Evolutionary conservation across 768 basidiomycete species (phyloP), one percentile per base, ranked within the genome.

Genomic region (Hericium coralloides): DNA sequence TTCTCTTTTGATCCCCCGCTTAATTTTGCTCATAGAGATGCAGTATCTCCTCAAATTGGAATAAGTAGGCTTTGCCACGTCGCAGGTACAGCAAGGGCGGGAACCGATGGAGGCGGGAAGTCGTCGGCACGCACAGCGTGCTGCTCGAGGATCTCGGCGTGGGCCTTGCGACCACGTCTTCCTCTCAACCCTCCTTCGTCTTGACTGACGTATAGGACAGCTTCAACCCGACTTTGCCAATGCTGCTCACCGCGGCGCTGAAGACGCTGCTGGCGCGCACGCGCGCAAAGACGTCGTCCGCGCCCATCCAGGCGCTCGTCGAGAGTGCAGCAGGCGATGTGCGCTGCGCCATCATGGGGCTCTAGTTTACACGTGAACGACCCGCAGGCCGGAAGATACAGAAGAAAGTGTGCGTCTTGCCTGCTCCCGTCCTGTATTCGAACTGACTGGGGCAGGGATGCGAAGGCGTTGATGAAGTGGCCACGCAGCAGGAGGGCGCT

Each of bases 151-250:
- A 83, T 12, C 67, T 90, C 23, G 70, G 76, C n/a, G 81, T 85
- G 5, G 84, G 86, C 1, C 89, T 81, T 63, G 87, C 92, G 55
- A 83, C 82, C n/a, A 80, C 88, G 82, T 74, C 43, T 20, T 36
- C 43, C 31, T 39, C 37, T 49, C 49, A 15, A 8, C 38, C 38
- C 38, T 38, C 15, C 50, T n/a, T n/a, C n/a, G n/a, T n/a, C n/a
- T n/a, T n/a, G 52, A 25, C 52, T 43, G 53, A 25, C 55, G 36
- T 8, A 58, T 22, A 7, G 58, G 23, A n/a, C 64, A 95, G 94
- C 47, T 98, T 98, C 72, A 92, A 97, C 60, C 87, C 95, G 0
- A 86, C 98, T 49, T 93, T 97, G 0, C 79, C 84, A 0, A 98
- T 95, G 0, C 77, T 94, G 48, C 79, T 97, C 71, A 80, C 77